Base-by-base conservation (phyloP, 1,284 basidiomycete genomes). In the Phenoliferia sp. region DNA sequence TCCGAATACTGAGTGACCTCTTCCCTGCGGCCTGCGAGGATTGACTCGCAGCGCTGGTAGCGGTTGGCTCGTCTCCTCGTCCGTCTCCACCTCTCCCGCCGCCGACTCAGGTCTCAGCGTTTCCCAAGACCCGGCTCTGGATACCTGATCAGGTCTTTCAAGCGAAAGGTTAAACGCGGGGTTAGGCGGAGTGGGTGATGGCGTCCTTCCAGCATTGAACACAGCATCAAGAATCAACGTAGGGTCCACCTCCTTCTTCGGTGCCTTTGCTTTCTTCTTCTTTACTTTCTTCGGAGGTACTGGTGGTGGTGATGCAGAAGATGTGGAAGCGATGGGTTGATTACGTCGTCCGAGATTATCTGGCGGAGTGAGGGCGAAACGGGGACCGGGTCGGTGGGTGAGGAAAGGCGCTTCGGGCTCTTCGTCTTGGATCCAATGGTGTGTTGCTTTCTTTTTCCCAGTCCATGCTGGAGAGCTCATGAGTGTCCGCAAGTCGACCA, bases 331-430 rank as follows among this genome's bases (percentile, higher is more conserved):
- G 6, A 65, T 69, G 0, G 67, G 44, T 28, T 65, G 64, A 3
- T 70, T 28, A 4, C 64, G 36, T 5, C 39, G 19, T 17, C 68
- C 70, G 35, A 64, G 34, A 59, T 73, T 73, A 62, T 72, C 70
- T 6, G 72, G 70, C 0, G 70, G 66, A n/a, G 69, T 60, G 61
- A 73, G 70, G 26, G 72, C 71, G 15, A 65, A 28, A 12, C 65
- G 62, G 3, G 70, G 70, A 56, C 69, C 70, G 10, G 64, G 65
- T n/a, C 67, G 62, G 59, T 73, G 72, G 9, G 72, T 68, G 56
- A 73, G 65, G 65, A 70, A 73, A 10, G 65, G 70, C 12, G 70
- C 60, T n/a, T 71, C 69, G 48, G 9, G 48, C 48, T 52, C 48
- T 26, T 52, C 48, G 7, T 7, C 9, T 5, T 9, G 9, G 7